Base-by-base conservation (phyloP, 148 eudicot genomes). In the Silene uniflora region DNA sequence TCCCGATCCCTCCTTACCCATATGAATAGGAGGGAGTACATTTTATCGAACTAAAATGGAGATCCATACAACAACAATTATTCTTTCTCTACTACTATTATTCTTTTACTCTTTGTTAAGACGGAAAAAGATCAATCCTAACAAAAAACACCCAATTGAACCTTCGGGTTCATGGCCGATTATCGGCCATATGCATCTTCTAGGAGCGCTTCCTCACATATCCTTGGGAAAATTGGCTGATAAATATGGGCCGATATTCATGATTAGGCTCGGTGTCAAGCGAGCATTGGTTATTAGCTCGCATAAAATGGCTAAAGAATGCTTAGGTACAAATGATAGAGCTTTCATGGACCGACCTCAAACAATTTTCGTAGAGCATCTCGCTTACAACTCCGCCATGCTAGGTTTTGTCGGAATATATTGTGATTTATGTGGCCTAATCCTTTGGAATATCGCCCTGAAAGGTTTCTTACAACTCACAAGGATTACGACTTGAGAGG, bases 381-480 rank as follows among this genome's bases (percentile, higher is more conserved):
- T 87, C 66, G 79, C 66, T 44, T 86, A 85, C 74, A 78, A 86
- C 76, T 58, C 75, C n/a, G 87, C 88, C 29, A 59, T 77, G 78
- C 80, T 85, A 1, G 87, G 81, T 32, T 29, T 32, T 32, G 35
- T 32, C 4, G 35, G 35, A 32, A 32, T 2, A 32, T 32, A 32
- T 32, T 5, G 35, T 32, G 35, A 32, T 32, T 32, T 32, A 32
- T 2, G 44, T 39, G 44, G 44, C 44, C 44, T 39, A 39, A 39
- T 39, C 44, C 44, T 6, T 7, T 39, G 44, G 44, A 39, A 39
- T 39, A 6, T 39, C 44, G 0, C 44, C 44, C 44, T 39, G 44
- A 39, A 39, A 6, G 44, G 9, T 39, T 39, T 39, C 44, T 39
- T 39, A 39, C 44, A 7, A 39, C 44, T 39, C 44, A 39, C 1